Percentiles rank a stretch among this genome's conserved stretches.
Evolutionary conservation across 805 yeast species (phyloP).

Genomic region (Starmerella bombi): DNA sequence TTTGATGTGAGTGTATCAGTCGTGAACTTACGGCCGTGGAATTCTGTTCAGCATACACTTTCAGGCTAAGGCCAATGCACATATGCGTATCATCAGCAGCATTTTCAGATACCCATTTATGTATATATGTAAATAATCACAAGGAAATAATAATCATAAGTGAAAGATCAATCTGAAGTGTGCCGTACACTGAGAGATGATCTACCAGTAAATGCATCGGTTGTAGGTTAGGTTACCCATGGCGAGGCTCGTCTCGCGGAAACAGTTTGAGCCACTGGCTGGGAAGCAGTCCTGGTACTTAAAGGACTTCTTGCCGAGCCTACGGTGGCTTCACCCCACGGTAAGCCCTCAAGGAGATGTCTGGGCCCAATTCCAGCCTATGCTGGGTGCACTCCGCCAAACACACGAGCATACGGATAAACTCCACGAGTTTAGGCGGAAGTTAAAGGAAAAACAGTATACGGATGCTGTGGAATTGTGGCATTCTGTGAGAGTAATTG

Average conservation of each 20-base stretch:
- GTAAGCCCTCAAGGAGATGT: slow-evolving; percentile 1
- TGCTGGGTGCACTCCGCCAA: slow-evolving; percentile 3
- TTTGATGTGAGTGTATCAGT: slow-evolving; percentile 1
- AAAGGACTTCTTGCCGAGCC: neutral
- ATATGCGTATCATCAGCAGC: too few relatives aligned
- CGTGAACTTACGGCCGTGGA: too few relatives aligned
- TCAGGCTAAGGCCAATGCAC: too few relatives aligned
- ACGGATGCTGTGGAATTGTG: neutral
- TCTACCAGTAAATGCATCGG: too few relatives aligned
- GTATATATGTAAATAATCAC: too few relatives aligned
- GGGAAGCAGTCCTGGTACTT: neutral
- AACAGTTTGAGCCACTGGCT: neutral
- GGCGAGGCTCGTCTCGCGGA: neutral
- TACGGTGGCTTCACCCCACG: slow-evolving; percentile 11
- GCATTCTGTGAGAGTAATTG: neutral
- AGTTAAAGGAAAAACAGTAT: neutral
- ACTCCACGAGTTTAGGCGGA: slow-evolving; percentile 2
- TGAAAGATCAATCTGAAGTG: too few relatives aligned
- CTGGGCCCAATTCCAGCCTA: neutral
- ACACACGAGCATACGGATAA: neutral
- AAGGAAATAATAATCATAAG: too few relatives aligned
- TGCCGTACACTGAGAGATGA: too few relatives aligned
- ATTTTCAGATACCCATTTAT: too few relatives aligned
- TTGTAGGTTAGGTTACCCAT: too few relatives aligned
- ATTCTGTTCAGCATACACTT: too few relatives aligned